These are phyloP conservation scores for Spiraea crenata DNA, from an alignment of 331 rosid genomes.

Conservation along the genomic window DNA sequence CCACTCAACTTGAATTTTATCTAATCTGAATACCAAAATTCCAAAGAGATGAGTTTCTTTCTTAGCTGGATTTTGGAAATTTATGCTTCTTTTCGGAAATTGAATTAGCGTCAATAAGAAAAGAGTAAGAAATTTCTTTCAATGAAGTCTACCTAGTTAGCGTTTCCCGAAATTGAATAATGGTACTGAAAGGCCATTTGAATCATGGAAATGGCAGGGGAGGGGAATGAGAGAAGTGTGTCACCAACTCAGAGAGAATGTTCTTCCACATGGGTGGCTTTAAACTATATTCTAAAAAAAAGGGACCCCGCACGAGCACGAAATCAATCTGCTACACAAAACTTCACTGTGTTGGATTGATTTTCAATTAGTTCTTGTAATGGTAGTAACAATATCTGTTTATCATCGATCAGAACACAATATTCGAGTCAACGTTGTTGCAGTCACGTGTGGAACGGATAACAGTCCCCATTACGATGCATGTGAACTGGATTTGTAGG, in stretches of 20 bases:
- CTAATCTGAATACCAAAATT: slow-evolving; percentile 9
- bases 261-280: slow-evolving; percentile 38
- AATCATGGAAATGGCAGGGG: slow-evolving; percentile 5
- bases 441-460: slow-evolving; percentile 15
- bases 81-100: slow-evolving; percentile 27
- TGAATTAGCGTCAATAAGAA: neutral
- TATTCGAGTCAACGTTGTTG: slow-evolving; percentile 24
- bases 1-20: slow-evolving; percentile 20
- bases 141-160: no score
- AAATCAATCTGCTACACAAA: slow-evolving; percentile 18
- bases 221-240: slow-evolving; percentile 5
- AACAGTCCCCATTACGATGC: slow-evolving; percentile 26
- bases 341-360: no score
- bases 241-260: slow-evolving; percentile 33
- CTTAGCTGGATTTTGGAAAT: slow-evolving; percentile 39
- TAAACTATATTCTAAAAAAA: slow-evolving; percentile 6
- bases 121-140: neutral
- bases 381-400: slow-evolving; percentile 16
- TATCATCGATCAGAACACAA: slow-evolving; percentile 3
- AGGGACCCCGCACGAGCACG: slow-evolving; percentile 19
- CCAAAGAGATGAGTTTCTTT: slow-evolving; percentile 26
- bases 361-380: neutral
- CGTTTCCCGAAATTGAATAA: no score
- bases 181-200: slow-evolving; percentile 12
- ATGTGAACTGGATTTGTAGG: slow-evolving; percentile 15